phyloP scores from a whole-genome alignment of 1,284 basidiomycete genomes.

The Tylopilus sp. region DNA sequence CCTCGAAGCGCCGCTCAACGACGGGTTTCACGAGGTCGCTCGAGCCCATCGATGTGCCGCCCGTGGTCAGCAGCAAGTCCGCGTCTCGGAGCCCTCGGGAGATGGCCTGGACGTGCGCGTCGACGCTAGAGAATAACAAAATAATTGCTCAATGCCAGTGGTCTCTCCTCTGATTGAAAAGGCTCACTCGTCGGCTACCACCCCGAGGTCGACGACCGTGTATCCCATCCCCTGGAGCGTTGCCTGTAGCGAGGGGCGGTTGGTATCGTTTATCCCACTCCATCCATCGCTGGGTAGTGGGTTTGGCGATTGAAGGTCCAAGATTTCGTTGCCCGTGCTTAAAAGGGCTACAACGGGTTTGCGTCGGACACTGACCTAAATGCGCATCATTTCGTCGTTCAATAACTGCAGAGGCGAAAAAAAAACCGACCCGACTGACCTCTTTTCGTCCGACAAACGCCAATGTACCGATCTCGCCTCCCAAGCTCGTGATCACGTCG shows the following conservation, averaged over 20 bases:
- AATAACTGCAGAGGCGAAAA: not conserved
- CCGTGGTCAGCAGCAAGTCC: slow-evolving; percentile 80
- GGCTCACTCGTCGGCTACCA: slow-evolving; percentile 65
- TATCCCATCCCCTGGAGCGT: slow-evolving; percentile 72
- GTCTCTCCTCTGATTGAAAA: not conserved
- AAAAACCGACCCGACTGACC: slow-evolving; percentile 37
- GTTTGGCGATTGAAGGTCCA: slow-evolving; percentile 54
- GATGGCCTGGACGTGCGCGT: slow-evolving; percentile 59
- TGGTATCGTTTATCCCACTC: slow-evolving; percentile 79
- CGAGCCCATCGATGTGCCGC: slow-evolving; percentile 89
- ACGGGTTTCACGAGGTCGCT: slow-evolving; percentile 84
- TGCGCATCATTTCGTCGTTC: not conserved
- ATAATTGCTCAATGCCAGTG: slow-evolving; percentile 1
- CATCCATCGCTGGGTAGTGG: slow-evolving; percentile 44
- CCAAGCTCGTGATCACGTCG: slow-evolving; percentile 57
- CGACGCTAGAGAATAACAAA: slow-evolving; percentile 41
- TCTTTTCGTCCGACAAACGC: slow-evolving; percentile 72
- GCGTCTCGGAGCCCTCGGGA: slow-evolving; percentile 54
- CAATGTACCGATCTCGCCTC: slow-evolving; percentile 85
- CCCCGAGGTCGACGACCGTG: slow-evolving; percentile 76
- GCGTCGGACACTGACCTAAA: slow-evolving; percentile 60
- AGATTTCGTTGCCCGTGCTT: slow-evolving; percentile 82
- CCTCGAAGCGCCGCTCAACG: slow-evolving; percentile 73
- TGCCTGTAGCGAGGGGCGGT: slow-evolving; percentile 73
- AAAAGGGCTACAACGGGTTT: slow-evolving; percentile 77